Evolutionary conservation across 164 flowering plant genomes (phyloP).

Genomic region (Nymphaea colorata): DNA sequence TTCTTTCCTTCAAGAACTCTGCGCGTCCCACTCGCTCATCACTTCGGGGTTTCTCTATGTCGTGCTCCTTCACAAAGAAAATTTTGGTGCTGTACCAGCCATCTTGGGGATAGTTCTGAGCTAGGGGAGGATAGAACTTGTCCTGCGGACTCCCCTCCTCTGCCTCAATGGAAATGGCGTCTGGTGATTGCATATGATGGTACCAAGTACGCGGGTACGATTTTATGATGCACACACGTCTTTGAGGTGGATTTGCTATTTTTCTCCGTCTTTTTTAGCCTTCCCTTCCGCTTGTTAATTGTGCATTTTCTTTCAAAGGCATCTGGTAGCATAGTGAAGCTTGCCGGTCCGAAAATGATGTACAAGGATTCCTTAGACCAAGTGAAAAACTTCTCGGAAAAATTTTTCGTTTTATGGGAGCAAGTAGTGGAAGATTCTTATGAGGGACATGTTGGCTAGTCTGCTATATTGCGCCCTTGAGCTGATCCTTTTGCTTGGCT

Average conservation of each 20-base stretch:
- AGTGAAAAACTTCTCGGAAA: too few relatives aligned
- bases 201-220: conserved; percentile 52
- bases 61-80: background rate
- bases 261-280: background rate
- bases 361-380: too few relatives aligned
- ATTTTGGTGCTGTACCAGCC: background rate
- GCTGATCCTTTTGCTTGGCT: too few relatives aligned
- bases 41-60: background rate
- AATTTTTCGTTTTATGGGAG: too few relatives aligned
- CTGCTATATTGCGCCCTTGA: too few relatives aligned
- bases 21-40: background rate
- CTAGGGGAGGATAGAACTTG: background rate
- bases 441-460: too few relatives aligned
- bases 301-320: background rate
- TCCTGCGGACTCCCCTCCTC: background rate
- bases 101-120: background rate
- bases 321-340: background rate
- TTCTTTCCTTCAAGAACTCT: background rate
- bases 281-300: background rate
- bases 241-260: background rate
- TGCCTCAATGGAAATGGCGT: conserved; percentile 55
- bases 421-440: too few relatives aligned
- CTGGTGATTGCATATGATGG: conserved; percentile 78
- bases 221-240: background rate
- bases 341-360: background rate